Conservation (phyloP, 2,329 filamentous ascomycete species). For the Calonectria leucothoes region DNA sequence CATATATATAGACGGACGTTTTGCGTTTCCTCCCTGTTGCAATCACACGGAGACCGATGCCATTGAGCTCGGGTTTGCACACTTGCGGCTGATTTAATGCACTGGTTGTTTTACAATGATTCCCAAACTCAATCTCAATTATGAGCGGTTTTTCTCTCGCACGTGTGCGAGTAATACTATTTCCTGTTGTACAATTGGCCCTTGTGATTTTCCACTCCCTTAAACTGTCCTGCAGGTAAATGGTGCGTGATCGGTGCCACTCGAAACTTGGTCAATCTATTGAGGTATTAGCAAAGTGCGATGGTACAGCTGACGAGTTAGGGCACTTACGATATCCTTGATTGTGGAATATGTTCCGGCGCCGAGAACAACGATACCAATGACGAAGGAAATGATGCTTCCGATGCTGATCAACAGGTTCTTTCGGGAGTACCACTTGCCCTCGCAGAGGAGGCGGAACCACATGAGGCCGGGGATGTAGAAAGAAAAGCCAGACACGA, state of each 20-base stretch:
- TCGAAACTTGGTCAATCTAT: constrained; percentile 17
- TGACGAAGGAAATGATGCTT: constrained; percentile 18
- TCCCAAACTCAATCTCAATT: neutral
- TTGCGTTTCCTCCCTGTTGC: neutral
- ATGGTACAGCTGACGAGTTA: neutral
- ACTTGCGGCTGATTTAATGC: neutral
- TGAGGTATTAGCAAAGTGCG: neutral
- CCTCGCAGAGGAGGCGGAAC: constrained; percentile 21
- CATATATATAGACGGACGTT: neutral
- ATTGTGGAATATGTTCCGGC: constrained; percentile 23
- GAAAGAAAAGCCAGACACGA: constrained; percentile 25
- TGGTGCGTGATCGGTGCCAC: constrained; percentile 12
- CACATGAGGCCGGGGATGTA: constrained; percentile 24
- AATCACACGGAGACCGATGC: neutral
- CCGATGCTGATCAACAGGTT: constrained; percentile 21
- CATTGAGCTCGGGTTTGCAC: neutral
- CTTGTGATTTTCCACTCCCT: neutral
- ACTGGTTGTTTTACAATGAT: neutral
- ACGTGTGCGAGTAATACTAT: neutral
- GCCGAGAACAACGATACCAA: constrained; percentile 18
- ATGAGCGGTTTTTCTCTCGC: neutral
- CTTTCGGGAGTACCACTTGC: constrained; percentile 24
- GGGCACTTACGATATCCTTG: constrained; percentile 21
- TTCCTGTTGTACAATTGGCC: neutral
- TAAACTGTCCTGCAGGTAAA: constrained; percentile 18